Base-by-base conservation (phyloP, 1,284 basidiomycete genomes). In the Ceratobasidium sp. region DNA sequence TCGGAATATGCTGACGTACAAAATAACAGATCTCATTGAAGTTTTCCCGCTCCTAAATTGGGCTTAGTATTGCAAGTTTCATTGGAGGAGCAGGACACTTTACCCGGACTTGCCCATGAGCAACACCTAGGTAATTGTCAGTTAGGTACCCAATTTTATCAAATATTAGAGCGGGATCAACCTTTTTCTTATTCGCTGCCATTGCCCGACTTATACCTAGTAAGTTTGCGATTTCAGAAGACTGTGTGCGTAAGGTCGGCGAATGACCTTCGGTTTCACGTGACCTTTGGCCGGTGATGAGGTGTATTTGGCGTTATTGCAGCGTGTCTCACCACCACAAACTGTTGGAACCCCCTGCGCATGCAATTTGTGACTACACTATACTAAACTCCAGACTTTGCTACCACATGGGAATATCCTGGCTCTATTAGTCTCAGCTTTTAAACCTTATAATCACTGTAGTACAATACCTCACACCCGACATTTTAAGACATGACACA, bases 11-110 rank as follows among this genome's bases (percentile, higher is more conserved):
- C 33, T 27, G 52, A 80, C 91, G 79, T 78, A 95, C 93, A 99
- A 99, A 76, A 99, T 98, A 78, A 99, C 90, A 27, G 95, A 95
- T 54, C 96, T 87, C 96, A 99, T 99, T 7, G 95, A 98, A 13
- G 97, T 98, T 83, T 90, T 91, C 67, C 89, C 88, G 74, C 88
- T 90, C 70, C 89, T 64, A 64, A 6, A 46, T 46, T 16, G 19
- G 42, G 16, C 16, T 46, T n/a, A 46, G 16, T 6, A n/a, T 46
- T 46, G 6, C 16, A n/a, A 46, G 33, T 36, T 11, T 46, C 16
- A 6, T 46, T 46, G 42, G 16, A 21, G 16, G 16, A 53, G 9
- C 36, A n/a, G 16, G 23, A 33, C 9, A 19, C 30, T 21, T 47
- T 33, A 69, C 47, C 81, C 94, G 25, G 92, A 95, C 75, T 93